These are phyloP conservation scores for Begonia masoniana DNA, from an alignment of 306 rosid species.

Conservation along the genomic window DNA sequence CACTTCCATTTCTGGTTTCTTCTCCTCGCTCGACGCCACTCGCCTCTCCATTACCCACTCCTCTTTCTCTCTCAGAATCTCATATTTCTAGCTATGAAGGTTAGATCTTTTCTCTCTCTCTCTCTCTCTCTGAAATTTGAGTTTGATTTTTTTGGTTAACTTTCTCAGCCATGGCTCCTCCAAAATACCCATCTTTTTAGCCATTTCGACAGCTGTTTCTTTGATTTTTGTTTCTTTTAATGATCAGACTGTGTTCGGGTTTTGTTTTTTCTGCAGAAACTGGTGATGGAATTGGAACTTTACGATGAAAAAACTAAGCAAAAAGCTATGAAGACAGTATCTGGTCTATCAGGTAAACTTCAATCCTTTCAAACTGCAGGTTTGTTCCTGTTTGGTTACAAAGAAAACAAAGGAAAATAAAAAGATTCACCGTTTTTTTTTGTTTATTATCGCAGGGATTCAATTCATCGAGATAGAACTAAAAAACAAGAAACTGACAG, in stretches of 20 bases:
- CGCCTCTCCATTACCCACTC: background rate
- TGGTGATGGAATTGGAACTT: constrained; percentile 36
- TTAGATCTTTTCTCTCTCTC: background rate
- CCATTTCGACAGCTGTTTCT: no score
- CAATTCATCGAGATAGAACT: constrained; percentile 51
- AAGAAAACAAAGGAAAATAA: no score
- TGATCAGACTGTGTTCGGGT: background rate
- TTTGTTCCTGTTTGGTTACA: no score
- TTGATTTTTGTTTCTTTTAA: background rate
- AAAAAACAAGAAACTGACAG: constrained; percentile 55
- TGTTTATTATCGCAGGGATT: constrained; percentile 34
- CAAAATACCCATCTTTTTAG: no score
- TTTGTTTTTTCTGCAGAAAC: constrained; percentile 37
- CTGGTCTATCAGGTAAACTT: constrained; percentile 47
- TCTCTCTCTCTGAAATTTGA: background rate
- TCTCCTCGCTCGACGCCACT: no score
- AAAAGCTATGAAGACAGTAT: constrained; percentile 55
- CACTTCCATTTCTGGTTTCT: background rate
- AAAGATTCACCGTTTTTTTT: no score
- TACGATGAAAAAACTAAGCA: constrained; percentile 33
- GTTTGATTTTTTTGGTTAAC: background rate
- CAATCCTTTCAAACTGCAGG: no score
- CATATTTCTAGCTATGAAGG: background rate
- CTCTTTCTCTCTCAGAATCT: background rate
- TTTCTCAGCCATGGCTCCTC: no score